Base-by-base conservation (phyloP, 2,329 filamentous ascomycete species). In the Beauveria australis region DNA sequence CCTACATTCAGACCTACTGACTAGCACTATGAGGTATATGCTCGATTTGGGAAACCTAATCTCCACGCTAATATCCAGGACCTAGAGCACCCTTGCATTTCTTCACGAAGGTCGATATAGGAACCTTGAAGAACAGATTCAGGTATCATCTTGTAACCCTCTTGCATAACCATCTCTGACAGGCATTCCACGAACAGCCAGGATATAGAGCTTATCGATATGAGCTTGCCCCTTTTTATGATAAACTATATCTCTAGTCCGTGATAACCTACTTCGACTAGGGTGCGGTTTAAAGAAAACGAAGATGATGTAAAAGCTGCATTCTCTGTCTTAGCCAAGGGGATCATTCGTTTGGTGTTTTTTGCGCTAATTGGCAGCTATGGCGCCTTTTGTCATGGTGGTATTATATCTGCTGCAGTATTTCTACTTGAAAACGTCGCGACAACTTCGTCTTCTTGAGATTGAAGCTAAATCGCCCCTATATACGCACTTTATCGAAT, bases 321-420 rank as follows among this genome's bases (percentile, higher is more conserved):
- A 33, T 37, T 46, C n/a, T 44, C 18, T 7, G 37, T 43, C 22
- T 22, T 30, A 5, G 43, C 41, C 26, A 57, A 47, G 48, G 24
- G 41, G 43, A 12, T 47, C 43, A 22, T 57, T 46, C 24, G 37
- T 1, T 1, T 47, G 10, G 53, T 33, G 40, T 47, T 47, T 47
- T 33, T 22, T 28, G 43, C 40, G 41, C 8, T 41, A 64, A 41
- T 65, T 69, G 12, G 62, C 63, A 5, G 56, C 57, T 8, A 19
- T 72, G 1, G 68, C 65, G 46, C 69, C 70, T 0, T 68, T 67
- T 18, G 68, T 74, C 1, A 67, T 83, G 0, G 75, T 84, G 8
- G 74, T 75, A 1, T 49, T 72, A 5, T 67, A 63, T 33, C 18
- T 67, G 1, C 53, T 72, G 7, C 47, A 30, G 10, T 28, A 26